A percentile compares a stretch with the other conserved stretches of the same genome.
phyloP scores from a whole-genome alignment of 345 rosid species.

The Cochlearia excelsa region DNA sequence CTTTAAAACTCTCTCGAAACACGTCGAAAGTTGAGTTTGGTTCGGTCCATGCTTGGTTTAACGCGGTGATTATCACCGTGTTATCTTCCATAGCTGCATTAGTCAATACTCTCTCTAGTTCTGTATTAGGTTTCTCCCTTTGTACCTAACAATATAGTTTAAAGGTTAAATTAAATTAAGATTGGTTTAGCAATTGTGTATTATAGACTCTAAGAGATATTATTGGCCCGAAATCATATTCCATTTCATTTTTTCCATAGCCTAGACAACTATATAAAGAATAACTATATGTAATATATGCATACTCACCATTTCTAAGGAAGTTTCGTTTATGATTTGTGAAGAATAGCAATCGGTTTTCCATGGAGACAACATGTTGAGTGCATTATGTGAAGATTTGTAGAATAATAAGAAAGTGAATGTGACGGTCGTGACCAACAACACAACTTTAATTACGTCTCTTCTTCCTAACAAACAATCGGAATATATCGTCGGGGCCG shows the following conservation, averaged over 20 bases:
- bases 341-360: slow-evolving; percentile 15
- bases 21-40: slow-evolving; percentile 54
- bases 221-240: too few relatives aligned
- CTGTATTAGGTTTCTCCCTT: slow-evolving; percentile 24
- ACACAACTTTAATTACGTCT: slow-evolving; percentile 24
- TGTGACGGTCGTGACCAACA: slow-evolving; percentile 26
- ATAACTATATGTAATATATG: too few relatives aligned
- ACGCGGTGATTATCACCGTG: slow-evolving; percentile 63
- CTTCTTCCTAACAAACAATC: slow-evolving; percentile 20
- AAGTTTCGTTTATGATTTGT: slow-evolving; percentile 19
- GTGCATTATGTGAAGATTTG: slow-evolving; percentile 25
- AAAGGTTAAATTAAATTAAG: background rate
- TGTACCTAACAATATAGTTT: slow-evolving; percentile 8
- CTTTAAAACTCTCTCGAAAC: slow-evolving; percentile 52
- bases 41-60: slow-evolving; percentile 67
- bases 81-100: slow-evolving; percentile 39
- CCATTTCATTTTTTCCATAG: too few relatives aligned
- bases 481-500: slow-evolving; percentile 1
- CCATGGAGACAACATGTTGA: slow-evolving; percentile 29
- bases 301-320: slow-evolving; percentile 20
- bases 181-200: too few relatives aligned
- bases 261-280: too few relatives aligned
- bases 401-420: slow-evolving; percentile 29
- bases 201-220: too few relatives aligned
- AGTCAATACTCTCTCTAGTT: slow-evolving; percentile 29